Base-by-base conservation (phyloP, 257 asterid genomes). In the Solanum dulcamara region DNA sequence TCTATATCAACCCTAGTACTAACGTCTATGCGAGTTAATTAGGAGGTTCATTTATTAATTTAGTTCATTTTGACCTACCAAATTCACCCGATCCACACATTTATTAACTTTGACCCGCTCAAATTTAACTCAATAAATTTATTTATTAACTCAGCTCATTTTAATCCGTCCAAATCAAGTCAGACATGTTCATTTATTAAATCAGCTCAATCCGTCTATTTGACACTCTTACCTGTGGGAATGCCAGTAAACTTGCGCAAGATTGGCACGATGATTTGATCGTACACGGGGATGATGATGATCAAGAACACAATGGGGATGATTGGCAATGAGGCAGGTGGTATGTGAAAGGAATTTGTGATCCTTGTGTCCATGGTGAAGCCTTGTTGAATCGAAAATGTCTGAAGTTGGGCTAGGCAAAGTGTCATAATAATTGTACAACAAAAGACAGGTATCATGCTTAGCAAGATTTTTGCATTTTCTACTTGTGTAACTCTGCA, bases 401-500 rank as follows among this genome's bases (percentile, higher is more conserved):
- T 93, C 83, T 93, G 98, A 12, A 94, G 96, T 87, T 94, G 97
- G 0, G 98, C 98, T 5, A 94, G 66, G 81, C 96, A 92, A 22
- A 94, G 95, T 2, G 98, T 92, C 98, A 94, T 94, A 80, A 94
- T 88, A 26, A 92, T 91, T 15, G 95, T 88, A 91, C 97, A 94
- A 57, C 93, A 91, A 50, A 94, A 94, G 38, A 94, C 83, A 17
- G 98, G 98, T 5, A 90, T 71, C 91, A 94, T 86, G 84, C 89
- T 88, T 9, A 93, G 86, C 12, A 94, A 12, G 89, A 94, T 91
- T 86, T 94, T 94, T 22, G 93, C 95, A 74, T 94, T 94, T 80
- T 94, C 98, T 1, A 94, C 98, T 89, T 94, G 97, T 35, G 98
- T 94, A 4, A 93, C 94, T n/a, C 90, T 90, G 87, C 97, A 94